These are phyloP conservation scores for Clonostachys rhizophaga DNA, from an alignment of 2,329 filamentous ascomycete genomes.

Conservation along the genomic window DNA sequence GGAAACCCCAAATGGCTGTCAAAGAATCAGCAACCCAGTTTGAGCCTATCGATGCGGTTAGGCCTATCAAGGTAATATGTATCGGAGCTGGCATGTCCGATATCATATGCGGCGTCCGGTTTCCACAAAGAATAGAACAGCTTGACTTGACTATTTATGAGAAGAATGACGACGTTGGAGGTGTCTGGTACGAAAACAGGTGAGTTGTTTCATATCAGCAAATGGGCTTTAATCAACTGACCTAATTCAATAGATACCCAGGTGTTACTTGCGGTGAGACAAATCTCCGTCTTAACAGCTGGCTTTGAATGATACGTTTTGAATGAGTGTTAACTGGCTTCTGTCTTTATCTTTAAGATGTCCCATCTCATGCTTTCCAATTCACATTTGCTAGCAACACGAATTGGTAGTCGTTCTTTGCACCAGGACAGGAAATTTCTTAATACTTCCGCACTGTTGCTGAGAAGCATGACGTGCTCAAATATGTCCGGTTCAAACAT, in stretches of 20 bases:
- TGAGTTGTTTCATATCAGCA: not conserved
- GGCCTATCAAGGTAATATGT: constrained; percentile 5
- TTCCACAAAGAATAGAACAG: constrained; percentile 4
- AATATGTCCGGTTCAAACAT: constrained; percentile 1
- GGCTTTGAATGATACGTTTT: not conserved
- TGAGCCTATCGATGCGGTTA: not conserved
- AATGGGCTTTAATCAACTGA: too few species aligned
- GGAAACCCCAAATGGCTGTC: too few species aligned
- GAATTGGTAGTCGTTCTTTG: constrained; percentile 1
- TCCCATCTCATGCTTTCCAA: not conserved
- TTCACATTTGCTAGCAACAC: constrained; percentile 2
- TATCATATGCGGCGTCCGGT: constrained; percentile 4
- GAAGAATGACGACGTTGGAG: constrained; percentile 5
- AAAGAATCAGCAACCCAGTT: too few species aligned
- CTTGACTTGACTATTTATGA: constrained; percentile 5
- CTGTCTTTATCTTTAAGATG: too few species aligned
- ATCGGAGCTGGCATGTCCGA: constrained; percentile 7
- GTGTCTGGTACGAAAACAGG: constrained; percentile 4
- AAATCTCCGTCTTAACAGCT: too few species aligned
- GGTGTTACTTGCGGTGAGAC: not conserved
- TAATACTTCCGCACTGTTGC: constrained; percentile 2
- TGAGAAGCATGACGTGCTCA: constrained; percentile 1
- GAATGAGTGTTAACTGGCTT: not conserved
- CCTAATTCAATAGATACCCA: not conserved
- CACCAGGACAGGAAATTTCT: constrained; percentile 2